phyloP scores from a whole-genome alignment of 352 stramenopile species.

The Phytophthora chlamydospora region DNA sequence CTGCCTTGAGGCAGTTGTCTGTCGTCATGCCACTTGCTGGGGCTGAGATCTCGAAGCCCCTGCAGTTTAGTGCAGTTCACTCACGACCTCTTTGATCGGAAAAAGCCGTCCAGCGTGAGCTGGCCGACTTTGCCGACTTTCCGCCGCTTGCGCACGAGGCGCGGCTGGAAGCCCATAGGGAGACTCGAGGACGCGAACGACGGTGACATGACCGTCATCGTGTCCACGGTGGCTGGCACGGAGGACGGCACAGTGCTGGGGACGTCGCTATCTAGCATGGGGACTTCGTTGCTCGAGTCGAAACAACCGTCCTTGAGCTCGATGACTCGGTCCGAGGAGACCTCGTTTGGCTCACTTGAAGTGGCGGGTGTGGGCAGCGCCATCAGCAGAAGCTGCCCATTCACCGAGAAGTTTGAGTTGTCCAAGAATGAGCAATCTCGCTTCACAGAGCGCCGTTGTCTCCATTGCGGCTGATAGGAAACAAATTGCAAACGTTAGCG shows the following conservation, averaged over 20 bases:
- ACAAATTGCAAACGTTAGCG: slow-evolving; percentile 1
- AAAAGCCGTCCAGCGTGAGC: slow-evolving; percentile 59
- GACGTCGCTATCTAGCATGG: slow-evolving; percentile 18
- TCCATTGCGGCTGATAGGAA: slow-evolving; percentile 37
- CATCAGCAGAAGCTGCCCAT: slow-evolving; percentile 30
- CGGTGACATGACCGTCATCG: slow-evolving; percentile 15
- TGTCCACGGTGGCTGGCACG: slow-evolving; percentile 10
- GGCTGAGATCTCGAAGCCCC: neutral
- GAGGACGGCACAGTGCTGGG: slow-evolving; percentile 7
- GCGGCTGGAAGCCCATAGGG: slow-evolving; percentile 31
- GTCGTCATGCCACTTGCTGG: no score
- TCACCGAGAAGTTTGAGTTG: slow-evolving; percentile 25
- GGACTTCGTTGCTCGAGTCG: slow-evolving; percentile 42
- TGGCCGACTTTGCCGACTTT: slow-evolving; percentile 56
- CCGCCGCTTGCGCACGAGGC: slow-evolving; percentile 52
- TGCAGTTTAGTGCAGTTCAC: neutral
- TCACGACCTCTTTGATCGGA: slow-evolving; percentile 31
- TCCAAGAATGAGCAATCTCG: slow-evolving; percentile 68
- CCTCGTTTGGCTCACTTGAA: slow-evolving; percentile 19
- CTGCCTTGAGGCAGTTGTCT: no score
- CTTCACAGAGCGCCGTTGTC: slow-evolving; percentile 61
- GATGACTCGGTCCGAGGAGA: slow-evolving; percentile 34
- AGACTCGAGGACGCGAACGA: slow-evolving; percentile 14
- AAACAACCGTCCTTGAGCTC: slow-evolving; percentile 50
- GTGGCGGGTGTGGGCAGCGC: slow-evolving; percentile 5